Evolutionary conservation across 169 alveolate genomes (phyloP).

Genomic region (Fabrea salina): DNA sequence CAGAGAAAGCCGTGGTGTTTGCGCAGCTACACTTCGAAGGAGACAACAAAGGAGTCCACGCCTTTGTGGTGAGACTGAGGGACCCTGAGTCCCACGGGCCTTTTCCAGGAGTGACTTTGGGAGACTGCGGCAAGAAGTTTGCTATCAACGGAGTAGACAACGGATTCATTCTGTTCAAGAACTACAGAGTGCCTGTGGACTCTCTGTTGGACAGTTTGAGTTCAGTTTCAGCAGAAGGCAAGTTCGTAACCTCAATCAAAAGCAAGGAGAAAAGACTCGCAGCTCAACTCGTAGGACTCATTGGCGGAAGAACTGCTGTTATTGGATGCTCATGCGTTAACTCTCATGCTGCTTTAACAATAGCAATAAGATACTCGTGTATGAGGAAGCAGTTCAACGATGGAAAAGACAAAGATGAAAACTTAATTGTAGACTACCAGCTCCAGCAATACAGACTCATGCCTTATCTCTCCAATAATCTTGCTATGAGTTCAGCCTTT

Average conservation of each 20-base stretch:
- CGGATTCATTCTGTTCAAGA: conserved; percentile 38
- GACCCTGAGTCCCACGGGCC: not conserved
- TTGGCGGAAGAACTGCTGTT: conserved; percentile 33
- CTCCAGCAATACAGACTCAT: not conserved
- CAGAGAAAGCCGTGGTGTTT: conserved; percentile 61
- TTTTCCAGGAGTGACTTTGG: conserved; percentile 50
- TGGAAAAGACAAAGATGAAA: not conserved
- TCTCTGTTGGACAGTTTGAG: conserved; percentile 37
- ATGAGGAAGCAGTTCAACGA: conserved; percentile 3
- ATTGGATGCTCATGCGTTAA: not conserved
- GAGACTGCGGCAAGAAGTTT: conserved; percentile 49
- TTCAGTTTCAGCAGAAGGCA: conserved; percentile 35
- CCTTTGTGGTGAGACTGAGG: conserved; percentile 41
- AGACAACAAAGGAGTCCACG: conserved; percentile 64
- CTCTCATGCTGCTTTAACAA: not conserved
- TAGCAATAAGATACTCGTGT: conserved; percentile 5
- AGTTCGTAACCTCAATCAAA: conserved; percentile 26
- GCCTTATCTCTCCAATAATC: conserved; percentile 2
- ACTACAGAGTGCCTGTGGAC: conserved; percentile 48
- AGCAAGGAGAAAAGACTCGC: conserved; percentile 43
- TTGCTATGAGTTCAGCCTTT: not conserved
- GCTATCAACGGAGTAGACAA: conserved; percentile 56
- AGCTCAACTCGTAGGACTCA: conserved; percentile 39
- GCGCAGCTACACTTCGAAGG: conserved; percentile 62
- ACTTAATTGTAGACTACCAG: not conserved